Evolutionary conservation across 2,329 filamentous ascomycete genomes (phyloP).

Genomic region (Colletotrichum nymphaeae): DNA sequence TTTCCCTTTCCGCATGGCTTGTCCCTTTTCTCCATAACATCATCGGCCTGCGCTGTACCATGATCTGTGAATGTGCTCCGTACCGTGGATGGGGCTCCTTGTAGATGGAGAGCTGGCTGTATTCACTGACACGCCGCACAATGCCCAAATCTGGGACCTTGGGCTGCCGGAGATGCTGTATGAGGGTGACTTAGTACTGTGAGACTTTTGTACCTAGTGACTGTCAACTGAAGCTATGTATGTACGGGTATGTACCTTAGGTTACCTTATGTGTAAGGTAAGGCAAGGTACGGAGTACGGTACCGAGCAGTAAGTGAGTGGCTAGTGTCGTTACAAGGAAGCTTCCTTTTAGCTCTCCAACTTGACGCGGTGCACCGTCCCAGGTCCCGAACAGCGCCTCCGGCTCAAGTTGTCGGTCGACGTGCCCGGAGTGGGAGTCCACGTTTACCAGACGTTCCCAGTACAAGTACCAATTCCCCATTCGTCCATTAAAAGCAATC

Average conservation of each 20-base stretch:
- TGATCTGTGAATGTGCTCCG: slow-evolving; percentile 4
- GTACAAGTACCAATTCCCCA: slow-evolving; percentile 24
- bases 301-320: neutral
- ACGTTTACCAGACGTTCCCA: slow-evolving; percentile 8
- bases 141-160: neutral
- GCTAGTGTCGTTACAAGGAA: slow-evolving; percentile 7
- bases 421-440: too few relatives aligned
- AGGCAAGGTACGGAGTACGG: too few relatives aligned
- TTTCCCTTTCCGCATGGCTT: slow-evolving; percentile 28
- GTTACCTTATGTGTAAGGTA: too few relatives aligned
- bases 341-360: neutral
- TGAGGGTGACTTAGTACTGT: neutral
- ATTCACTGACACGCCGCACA: neutral
- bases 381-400: slow-evolving; percentile 22
- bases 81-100: slow-evolving; percentile 20
- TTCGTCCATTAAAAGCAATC: slow-evolving; percentile 35
- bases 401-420: slow-evolving; percentile 7
- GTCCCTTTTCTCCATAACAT: slow-evolving; percentile 33
- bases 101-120: neutral
- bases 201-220: neutral
- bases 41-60: slow-evolving; percentile 29
- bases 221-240: neutral
- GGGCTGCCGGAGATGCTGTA: neutral
- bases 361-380: slow-evolving; percentile 18
- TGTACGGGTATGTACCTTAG: too few relatives aligned